Evolutionary conservation across 345 rosid genomes (phyloP).

Genomic region (Conringia planisiliqua): DNA sequence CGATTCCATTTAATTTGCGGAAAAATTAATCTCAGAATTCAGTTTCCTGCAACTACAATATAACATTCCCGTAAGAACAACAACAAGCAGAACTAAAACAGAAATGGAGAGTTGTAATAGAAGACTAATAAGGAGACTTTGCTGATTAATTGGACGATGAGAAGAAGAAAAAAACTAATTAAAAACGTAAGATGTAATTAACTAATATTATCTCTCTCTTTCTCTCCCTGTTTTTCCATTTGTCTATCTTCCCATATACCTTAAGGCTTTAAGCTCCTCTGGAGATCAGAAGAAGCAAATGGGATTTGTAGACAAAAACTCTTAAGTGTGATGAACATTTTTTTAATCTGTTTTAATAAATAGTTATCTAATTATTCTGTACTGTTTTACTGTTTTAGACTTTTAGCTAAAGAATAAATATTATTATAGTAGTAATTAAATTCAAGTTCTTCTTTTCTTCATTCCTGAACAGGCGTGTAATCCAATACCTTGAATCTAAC

Average conservation of each 20-base stretch:
- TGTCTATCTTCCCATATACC: slow-evolving; percentile 4
- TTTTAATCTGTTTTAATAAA: neutral
- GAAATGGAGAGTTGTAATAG: neutral
- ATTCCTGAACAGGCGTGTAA: slow-evolving; percentile 23
- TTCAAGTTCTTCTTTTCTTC: neutral
- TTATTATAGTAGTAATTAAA: neutral
- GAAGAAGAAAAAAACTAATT: neutral
- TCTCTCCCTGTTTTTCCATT: slow-evolving; percentile 9
- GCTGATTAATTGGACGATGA: slow-evolving; percentile 10
- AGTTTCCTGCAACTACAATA: neutral
- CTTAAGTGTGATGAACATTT: slow-evolving; percentile 8
- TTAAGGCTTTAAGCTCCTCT: slow-evolving; percentile 14
- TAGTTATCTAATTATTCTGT: slow-evolving; percentile 3
- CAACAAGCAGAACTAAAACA: neutral
- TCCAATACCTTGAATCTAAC: slow-evolving; percentile 35
- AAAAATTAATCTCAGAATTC: neutral
- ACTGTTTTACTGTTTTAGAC: slow-evolving; percentile 7
- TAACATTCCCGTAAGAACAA: neutral
- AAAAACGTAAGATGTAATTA: neutral
- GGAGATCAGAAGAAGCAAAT: slow-evolving; percentile 23
- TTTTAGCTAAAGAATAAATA: neutral
- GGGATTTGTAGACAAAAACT: slow-evolving; percentile 28
- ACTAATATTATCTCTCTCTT: neutral
- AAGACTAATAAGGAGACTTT: neutral
- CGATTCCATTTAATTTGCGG: neutral